These are phyloP conservation scores for Ascochyta viciae-villosae DNA, from an alignment of 2,329 filamentous ascomycete genomes.

Conservation along the genomic window DNA sequence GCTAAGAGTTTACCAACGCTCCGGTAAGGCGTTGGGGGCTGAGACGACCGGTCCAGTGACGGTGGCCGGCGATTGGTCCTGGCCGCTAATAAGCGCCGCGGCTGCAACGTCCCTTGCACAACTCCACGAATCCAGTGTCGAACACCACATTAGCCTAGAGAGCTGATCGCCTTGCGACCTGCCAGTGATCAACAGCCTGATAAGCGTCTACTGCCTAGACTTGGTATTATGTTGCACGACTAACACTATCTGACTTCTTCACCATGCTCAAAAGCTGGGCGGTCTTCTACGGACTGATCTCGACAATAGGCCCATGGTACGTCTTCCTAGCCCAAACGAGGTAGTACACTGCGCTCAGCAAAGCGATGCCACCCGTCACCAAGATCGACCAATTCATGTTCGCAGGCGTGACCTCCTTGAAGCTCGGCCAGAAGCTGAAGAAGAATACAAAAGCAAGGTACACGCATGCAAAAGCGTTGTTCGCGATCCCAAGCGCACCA, in stretches of 20 bases:
- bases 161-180: too few species aligned
- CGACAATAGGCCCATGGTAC: constrained; percentile 38
- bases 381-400: constrained; percentile 42
- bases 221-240: too few species aligned
- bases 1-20: too few species aligned
- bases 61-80: too few species aligned
- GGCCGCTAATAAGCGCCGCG: too few species aligned
- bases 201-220: too few species aligned
- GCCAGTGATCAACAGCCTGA: too few species aligned
- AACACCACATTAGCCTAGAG: too few species aligned
- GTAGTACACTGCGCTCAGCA: constrained; percentile 34
- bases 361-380: constrained; percentile 25
- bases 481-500: constrained; percentile 24
- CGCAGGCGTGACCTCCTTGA: constrained; percentile 21
- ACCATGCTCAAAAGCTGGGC: neutral
- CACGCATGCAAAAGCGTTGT: constrained; percentile 32
- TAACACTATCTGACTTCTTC: neutral
- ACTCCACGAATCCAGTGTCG: too few species aligned
- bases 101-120: too few species aligned
- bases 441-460: constrained; percentile 38
- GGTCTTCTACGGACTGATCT: constrained; percentile 13
- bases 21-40: too few species aligned
- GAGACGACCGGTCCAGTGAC: too few species aligned
- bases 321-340: constrained; percentile 31
- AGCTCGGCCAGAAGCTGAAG: constrained; percentile 39